Percentiles rank a stretch among this genome's conserved stretches.
Conservation (phyloP, 2,329 filamentous ascomycete species). For the Paecilomyces variotii region DNA sequence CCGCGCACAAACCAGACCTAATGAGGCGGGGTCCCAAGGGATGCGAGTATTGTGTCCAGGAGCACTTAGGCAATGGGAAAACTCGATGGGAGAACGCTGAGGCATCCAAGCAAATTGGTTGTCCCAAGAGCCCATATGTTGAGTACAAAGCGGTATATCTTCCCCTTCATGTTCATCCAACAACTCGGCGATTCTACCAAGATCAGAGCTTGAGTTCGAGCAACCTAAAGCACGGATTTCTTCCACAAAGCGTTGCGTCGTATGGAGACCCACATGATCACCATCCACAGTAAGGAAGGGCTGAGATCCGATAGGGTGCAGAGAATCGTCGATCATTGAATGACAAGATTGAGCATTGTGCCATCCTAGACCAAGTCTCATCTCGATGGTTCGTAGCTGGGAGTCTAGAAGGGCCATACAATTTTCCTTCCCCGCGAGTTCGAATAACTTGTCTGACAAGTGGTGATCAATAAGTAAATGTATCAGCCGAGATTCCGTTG, state of each 20-base stretch:
- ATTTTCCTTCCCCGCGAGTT: conserved; percentile 15
- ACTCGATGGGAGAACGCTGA: conserved; percentile 26
- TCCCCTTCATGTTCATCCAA: conserved; percentile 28
- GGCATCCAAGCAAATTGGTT: conserved; percentile 25
- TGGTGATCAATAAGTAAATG: conserved; percentile 14
- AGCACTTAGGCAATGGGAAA: conserved; percentile 10
- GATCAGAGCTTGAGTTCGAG: conserved; percentile 20
- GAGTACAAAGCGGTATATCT: conserved; percentile 13
- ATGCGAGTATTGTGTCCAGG: conserved; percentile 5
- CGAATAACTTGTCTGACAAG: conserved; percentile 13
- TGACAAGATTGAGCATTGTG: conserved; percentile 11
- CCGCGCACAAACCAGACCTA: conserved; percentile 26
- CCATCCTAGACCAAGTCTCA: conserved; percentile 24
- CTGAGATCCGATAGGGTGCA: conserved; percentile 12
- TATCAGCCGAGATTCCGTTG: conserved; percentile 12
- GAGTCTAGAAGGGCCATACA: conserved; percentile 16
- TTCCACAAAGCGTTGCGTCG: conserved; percentile 15
- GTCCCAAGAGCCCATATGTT: conserved; percentile 1
- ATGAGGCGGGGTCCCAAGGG: conserved; percentile 13
- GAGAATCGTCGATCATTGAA: conserved; percentile 9
- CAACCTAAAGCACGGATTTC: conserved; percentile 21
- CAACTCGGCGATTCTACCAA: conserved; percentile 20
- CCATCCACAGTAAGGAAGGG: conserved; percentile 17
- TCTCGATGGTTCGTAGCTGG: conserved; percentile 21
- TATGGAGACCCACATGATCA: conserved; percentile 16